Base-by-base conservation (phyloP, 176 grass and related monocot species). In the Miscanthus lutarioriparius region DNA sequence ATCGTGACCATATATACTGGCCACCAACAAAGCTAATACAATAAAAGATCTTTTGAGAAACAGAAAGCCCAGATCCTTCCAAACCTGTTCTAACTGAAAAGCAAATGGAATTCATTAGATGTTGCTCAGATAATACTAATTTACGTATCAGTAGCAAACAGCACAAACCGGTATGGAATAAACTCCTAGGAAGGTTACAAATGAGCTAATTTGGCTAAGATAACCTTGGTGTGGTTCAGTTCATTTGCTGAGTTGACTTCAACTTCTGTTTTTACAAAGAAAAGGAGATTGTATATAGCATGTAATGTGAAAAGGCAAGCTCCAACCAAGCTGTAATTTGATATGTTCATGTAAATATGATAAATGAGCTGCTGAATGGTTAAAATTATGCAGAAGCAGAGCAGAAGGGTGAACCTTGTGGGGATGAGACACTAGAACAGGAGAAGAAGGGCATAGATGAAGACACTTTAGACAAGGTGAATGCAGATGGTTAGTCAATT, bases 11-110 rank as follows among this genome's bases (percentile, higher is more conserved):
- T n/a, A n/a, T n/a, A n/a, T n/a, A n/a, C n/a, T n/a, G n/a, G n/a
- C n/a, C n/a, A n/a, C n/a, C n/a, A n/a, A n/a, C n/a, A n/a, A n/a
- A n/a, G n/a, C n/a, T n/a, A n/a, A n/a, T n/a, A n/a, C n/a, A n/a
- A n/a, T n/a, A n/a, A n/a, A n/a, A n/a, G n/a, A n/a, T n/a, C n/a
- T n/a, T n/a, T n/a, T n/a, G n/a, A n/a, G n/a, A n/a, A n/a, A n/a
- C n/a, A n/a, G n/a, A n/a, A n/a, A n/a, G n/a, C n/a, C n/a, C n/a
- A n/a, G n/a, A n/a, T n/a, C n/a, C n/a, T n/a, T n/a, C n/a, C n/a
- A n/a, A n/a, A n/a, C n/a, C n/a, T n/a, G n/a, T n/a, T n/a, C 93
- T 93, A 65, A 98, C 96, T 93, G 87, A 77, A 95, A 82, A 86
- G 39, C 9, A 30, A 1, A 17, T 67, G 66, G 22, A 74, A 30